These are phyloP conservation scores for Hypoxylon fragiforme DNA, from an alignment of 495 filamentous ascomycete genomes.

Conservation along the genomic window DNA sequence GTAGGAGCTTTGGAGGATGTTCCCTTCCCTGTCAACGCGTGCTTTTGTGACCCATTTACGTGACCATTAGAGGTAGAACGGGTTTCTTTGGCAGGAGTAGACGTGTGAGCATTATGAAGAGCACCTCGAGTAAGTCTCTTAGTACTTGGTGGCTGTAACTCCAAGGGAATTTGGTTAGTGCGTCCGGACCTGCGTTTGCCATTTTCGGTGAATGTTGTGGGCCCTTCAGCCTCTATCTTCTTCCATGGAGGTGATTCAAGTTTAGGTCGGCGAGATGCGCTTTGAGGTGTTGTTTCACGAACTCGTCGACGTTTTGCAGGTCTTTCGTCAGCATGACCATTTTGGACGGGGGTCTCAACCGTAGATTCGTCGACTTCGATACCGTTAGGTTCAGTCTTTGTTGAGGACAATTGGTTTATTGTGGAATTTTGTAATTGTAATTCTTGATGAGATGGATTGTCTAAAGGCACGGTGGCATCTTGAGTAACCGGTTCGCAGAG, in stretches of 20 bases:
- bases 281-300: conserved; percentile 45
- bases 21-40: conserved; percentile 29
- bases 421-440: conserved; percentile 10
- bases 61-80: conserved; percentile 19
- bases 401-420: conserved; percentile 13
- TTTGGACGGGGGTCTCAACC: conserved; percentile 15
- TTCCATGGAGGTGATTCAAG: conserved; percentile 89
- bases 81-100: conserved; percentile 27
- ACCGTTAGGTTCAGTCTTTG: conserved; percentile 29
- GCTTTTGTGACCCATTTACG: conserved; percentile 41
- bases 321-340: conserved; percentile 50
- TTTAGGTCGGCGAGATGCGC: conserved; percentile 46
- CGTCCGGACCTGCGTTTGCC: conserved; percentile 86
- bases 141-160: conserved; percentile 65
- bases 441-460: not conserved
- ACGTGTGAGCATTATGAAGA: conserved; percentile 37
- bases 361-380: conserved; percentile 10
- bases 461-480: not conserved
- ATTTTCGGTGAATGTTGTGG: conserved; percentile 78
- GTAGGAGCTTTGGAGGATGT: conserved; percentile 31
- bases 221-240: conserved; percentile 80
- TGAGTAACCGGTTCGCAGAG: conserved; percentile 1
- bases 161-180: conserved; percentile 73
- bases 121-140: conserved; percentile 59
- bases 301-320: conserved; percentile 78